These are phyloP conservation scores for Coleophoma eucalyptorum DNA, from an alignment of 2,329 filamentous ascomycete genomes.

Conservation along the genomic window DNA sequence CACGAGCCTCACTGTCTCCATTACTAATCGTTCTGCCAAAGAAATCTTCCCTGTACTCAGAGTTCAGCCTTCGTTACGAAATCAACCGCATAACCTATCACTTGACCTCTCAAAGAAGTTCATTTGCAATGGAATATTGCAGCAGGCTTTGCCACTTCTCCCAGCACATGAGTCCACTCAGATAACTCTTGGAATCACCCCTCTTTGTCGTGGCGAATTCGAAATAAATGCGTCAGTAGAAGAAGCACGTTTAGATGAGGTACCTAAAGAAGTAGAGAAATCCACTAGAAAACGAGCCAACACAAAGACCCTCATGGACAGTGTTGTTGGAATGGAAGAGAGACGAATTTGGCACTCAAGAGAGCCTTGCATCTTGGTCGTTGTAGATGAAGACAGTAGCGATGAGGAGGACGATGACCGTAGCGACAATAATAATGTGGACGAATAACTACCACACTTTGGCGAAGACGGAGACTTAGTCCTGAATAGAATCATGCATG, in stretches of 20 bases:
- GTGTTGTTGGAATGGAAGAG: conserved; percentile 54
- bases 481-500: background rate
- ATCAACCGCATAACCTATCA: conserved; percentile 60
- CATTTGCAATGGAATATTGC: conserved; percentile 80
- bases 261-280: conserved; percentile 14
- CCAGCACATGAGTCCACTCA: conserved; percentile 53
- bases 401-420: conserved; percentile 17
- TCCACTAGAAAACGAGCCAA: conserved; percentile 40
- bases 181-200: conserved; percentile 65
- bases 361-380: conserved; percentile 50
- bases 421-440: conserved; percentile 5
- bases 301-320: conserved; percentile 54
- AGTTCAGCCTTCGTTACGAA: conserved; percentile 71
- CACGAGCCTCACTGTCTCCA: conserved; percentile 62
- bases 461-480: background rate
- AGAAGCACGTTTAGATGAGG: conserved; percentile 57
- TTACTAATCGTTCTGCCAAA: conserved; percentile 69
- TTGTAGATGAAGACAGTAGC: conserved; percentile 37
- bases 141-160: conserved; percentile 66
- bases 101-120: conserved; percentile 81
- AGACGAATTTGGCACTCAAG: conserved; percentile 63
- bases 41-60: conserved; percentile 71
- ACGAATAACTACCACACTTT: background rate
- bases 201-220: conserved; percentile 76
- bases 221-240: conserved; percentile 79